Conservation (phyloP, 352 stramenopile genomes). For the Thraustochytrium striatum region DNA sequence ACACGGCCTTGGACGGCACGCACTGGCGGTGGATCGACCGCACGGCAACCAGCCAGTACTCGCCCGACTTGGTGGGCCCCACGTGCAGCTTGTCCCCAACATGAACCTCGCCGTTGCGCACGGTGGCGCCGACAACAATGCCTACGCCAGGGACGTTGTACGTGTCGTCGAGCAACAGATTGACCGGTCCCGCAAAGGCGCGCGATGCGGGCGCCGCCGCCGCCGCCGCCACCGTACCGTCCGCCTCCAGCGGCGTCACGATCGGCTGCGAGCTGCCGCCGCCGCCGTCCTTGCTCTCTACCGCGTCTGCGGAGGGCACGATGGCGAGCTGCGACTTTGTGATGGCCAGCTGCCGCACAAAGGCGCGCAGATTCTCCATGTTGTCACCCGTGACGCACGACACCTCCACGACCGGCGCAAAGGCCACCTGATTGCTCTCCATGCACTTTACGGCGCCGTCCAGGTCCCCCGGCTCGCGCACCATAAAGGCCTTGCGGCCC, state of each 20-base stretch:
- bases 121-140: constrained; percentile 85
- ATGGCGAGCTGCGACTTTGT: constrained; percentile 35
- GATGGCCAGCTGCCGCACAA: constrained; percentile 56
- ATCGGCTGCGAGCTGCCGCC: neutral
- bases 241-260: neutral
- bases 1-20: constrained; percentile 54
- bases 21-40: constrained; percentile 80
- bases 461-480: constrained; percentile 74
- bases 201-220: constrained; percentile 49
- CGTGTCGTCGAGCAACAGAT: constrained; percentile 66
- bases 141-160: constrained; percentile 86
- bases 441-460: constrained; percentile 77
- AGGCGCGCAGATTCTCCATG: constrained; percentile 69
- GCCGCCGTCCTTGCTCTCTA: neutral
- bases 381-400: constrained; percentile 95
- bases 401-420: constrained; percentile 90
- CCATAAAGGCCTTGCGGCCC: constrained; percentile 84
- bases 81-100: constrained; percentile 70
- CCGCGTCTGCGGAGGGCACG: neutral
- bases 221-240: neutral
- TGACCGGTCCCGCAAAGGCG: neutral
- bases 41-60: constrained; percentile 67
- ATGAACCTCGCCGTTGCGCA: constrained; percentile 78
- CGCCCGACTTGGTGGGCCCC: constrained; percentile 77
- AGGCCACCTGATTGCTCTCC: constrained; percentile 73